Evolutionary conservation across 2,329 filamentous ascomycete species (phyloP), one percentile per base, ranked within the genome.

Genomic region (Byssochlamys sp.): DNA sequence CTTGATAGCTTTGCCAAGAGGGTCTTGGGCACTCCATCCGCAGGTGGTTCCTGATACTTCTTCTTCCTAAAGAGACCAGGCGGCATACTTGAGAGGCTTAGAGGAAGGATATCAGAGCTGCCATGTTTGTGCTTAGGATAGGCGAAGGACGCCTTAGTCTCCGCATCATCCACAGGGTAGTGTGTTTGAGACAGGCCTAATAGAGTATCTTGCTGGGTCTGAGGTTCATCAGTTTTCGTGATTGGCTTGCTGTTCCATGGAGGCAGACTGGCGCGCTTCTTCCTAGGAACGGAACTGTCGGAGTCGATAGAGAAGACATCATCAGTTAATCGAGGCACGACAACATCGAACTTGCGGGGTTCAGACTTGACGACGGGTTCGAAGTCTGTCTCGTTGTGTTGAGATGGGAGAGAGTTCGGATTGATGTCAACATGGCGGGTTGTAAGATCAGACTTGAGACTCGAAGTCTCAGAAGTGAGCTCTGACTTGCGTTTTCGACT

Each of bases 1-100:
- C 45, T 54, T 0, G 54, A 27, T 1, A 72, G 57, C 50, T 71
- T 72, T 24, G 62, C 55, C 3, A 66, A 50, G 1, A 73, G 58
- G 0, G 58, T 59, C 12, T 59, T 48, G 5, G 28, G 55, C 1
- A 68, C 4, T 52, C 26, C 50, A 12, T 52, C 3, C 6, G 12
- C 53, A 25, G 1, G 3, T 14, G 7, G 33, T 3, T 11, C 7
- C n/a, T n/a, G 2, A 45, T 48, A 1, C 33, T 54, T 2, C 39
- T 45, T 60, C 55, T 27, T 60, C 53, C 10, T 27, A 35, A 45
- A 56, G 45, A n/a, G 51, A 24, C 3, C 59, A 51, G 5, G 19
- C 11, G 50, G 50, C 14, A 52, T 19, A 2, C 24, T 54, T 19
- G 25, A 19, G 9, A 52, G 24, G 14, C 27, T 39, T 3, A 64